Conservation (phyloP, 139 green algal genomes). For the Asterochloris sp. region DNA sequence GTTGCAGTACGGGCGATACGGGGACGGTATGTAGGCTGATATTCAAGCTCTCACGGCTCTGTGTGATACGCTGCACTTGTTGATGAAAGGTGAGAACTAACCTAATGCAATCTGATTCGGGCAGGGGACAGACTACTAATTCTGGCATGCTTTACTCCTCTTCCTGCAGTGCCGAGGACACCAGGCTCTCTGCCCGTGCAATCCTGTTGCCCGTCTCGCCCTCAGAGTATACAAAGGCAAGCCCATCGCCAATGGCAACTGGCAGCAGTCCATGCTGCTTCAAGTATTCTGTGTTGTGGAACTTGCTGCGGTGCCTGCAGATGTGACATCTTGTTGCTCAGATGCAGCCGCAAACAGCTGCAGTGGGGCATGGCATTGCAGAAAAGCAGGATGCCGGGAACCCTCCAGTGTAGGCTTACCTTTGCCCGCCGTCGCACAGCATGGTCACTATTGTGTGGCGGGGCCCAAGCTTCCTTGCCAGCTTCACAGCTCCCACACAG, state of each 20-base stretch:
- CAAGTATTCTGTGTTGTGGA: slow-evolving; percentile 82
- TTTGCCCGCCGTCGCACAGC: slow-evolving; percentile 83
- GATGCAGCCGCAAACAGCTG: neutral
- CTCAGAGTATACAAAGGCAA: slow-evolving; percentile 39
- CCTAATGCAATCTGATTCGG: no score
- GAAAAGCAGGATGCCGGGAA: neutral
- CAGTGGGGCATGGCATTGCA: neutral
- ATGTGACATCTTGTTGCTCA: neutral
- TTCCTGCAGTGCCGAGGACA: no score
- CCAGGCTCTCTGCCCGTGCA: no score
- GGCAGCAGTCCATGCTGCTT: slow-evolving; percentile 35
- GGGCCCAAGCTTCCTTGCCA: slow-evolving; percentile 66
- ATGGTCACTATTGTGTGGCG: slow-evolving; percentile 91
- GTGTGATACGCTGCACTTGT: no score
- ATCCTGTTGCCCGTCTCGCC: no score
- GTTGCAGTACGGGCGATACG: no score
- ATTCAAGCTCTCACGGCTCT: no score
- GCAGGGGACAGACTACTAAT: no score
- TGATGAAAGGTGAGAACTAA: no score
- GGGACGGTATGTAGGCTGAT: no score
- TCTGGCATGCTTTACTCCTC: no score
- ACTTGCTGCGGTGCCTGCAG: slow-evolving; percentile 75
- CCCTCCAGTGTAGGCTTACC: slow-evolving; percentile 16
- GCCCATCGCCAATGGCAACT: neutral
- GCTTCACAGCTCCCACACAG: slow-evolving; percentile 89